These are phyloP conservation scores for Geranium rotundifolium DNA, from an alignment of 345 rosid genomes.

Conservation along the genomic window DNA sequence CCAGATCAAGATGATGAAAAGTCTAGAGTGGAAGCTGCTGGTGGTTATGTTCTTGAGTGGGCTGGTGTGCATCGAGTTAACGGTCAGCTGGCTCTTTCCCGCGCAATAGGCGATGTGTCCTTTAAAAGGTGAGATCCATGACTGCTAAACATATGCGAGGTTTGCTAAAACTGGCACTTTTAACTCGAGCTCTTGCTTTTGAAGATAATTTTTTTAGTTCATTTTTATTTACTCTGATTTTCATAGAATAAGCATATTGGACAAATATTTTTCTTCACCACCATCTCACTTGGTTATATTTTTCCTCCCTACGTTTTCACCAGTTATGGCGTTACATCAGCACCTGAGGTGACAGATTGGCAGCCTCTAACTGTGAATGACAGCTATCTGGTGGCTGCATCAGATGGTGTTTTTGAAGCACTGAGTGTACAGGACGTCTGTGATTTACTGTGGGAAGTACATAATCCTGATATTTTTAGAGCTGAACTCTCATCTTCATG, in stretches of 20 bases:
- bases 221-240: constrained; percentile 1
- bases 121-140: constrained; percentile 36
- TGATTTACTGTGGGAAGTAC: constrained; percentile 60
- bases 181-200: too few relatives aligned
- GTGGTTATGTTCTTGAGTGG: constrained; percentile 77
- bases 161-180: too few relatives aligned
- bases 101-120: constrained; percentile 72
- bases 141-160: not conserved
- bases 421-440: constrained; percentile 68
- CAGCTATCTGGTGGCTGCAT: constrained; percentile 78
- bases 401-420: constrained; percentile 93
- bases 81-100: constrained; percentile 82
- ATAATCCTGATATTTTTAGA: constrained; percentile 23
- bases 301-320: constrained; percentile 7
- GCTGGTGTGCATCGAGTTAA: constrained; percentile 77
- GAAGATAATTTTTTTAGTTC: too few relatives aligned
- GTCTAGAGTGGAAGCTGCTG: constrained; percentile 74
- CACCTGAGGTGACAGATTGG: constrained; percentile 87
- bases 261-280: not conserved
- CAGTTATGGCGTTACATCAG: constrained; percentile 83
- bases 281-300: not conserved
- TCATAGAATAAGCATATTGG: not conserved
- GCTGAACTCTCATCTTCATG: constrained; percentile 48
- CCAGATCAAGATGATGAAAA: constrained; percentile 89
- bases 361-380: constrained; percentile 53